These are phyloP conservation scores for Euphorbia lathyris DNA, from an alignment of 345 rosid species.

Conservation along the genomic window DNA sequence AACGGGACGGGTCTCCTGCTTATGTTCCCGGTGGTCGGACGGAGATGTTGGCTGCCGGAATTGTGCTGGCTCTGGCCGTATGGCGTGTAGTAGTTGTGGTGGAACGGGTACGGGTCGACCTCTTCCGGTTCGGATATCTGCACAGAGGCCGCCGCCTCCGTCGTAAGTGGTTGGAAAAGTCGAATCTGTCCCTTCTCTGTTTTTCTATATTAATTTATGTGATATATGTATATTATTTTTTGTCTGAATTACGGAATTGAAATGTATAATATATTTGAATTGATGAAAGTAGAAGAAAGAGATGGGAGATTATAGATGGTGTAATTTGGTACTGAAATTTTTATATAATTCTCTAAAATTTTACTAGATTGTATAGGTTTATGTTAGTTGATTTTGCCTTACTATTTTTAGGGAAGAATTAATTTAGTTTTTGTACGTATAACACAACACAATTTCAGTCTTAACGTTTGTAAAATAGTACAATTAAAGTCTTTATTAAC, in stretches of 20 bases:
- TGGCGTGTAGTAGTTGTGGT: slow-evolving; percentile 75
- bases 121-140: slow-evolving; percentile 65
- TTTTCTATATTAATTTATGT: not conserved
- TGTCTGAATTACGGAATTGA: not conserved
- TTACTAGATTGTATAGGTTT: not conserved
- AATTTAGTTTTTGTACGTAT: no score
- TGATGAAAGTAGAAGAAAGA: not conserved
- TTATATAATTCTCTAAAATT: slow-evolving; percentile 1
- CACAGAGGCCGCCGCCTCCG: slow-evolving; percentile 46
- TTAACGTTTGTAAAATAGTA: no score
- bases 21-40: slow-evolving; percentile 90
- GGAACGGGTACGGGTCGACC: slow-evolving; percentile 92
- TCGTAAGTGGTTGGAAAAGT: slow-evolving; percentile 21
- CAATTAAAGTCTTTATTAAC: no score
- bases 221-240: not conserved
- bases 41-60: slow-evolving; percentile 85
- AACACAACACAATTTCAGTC: no score
- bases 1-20: slow-evolving; percentile 70
- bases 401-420: no score
- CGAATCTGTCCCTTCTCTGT: not conserved
- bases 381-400: no score
- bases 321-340: slow-evolving; percentile 13
- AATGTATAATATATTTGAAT: slow-evolving; percentile 13
- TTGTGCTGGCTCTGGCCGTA: slow-evolving; percentile 88
- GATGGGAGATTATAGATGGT: slow-evolving; percentile 13